Evolutionary conservation across 805 yeast genomes (phyloP).

Genomic region (Kluyveromyces aestuarii): DNA sequence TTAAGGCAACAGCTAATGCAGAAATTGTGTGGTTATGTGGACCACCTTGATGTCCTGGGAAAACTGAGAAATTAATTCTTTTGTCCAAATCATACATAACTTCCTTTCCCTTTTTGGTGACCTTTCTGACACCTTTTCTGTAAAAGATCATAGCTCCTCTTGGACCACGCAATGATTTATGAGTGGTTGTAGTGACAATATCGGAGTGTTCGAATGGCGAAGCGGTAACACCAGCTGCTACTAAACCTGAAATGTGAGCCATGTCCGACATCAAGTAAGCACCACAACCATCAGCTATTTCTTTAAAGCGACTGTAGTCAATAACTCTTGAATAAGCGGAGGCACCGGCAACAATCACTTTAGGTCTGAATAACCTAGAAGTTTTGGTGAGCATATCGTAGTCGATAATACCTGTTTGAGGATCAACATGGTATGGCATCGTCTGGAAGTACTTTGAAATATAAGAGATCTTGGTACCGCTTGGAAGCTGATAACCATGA

Average conservation of each 20-base stretch:
- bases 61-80: slow-evolving; percentile 90
- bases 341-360: slow-evolving; percentile 92
- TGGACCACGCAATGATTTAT: slow-evolving; percentile 96
- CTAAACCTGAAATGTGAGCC: slow-evolving; percentile 96
- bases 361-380: slow-evolving; percentile 85
- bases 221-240: slow-evolving; percentile 88
- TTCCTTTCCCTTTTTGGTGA: slow-evolving; percentile 78
- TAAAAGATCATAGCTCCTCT: slow-evolving; percentile 97
- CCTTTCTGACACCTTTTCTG: slow-evolving; percentile 86
- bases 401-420: slow-evolving; percentile 83
- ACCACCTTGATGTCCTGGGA: slow-evolving; percentile 99
- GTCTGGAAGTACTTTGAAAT: slow-evolving; percentile 93
- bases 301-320: slow-evolving; percentile 83
- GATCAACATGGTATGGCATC: slow-evolving; percentile 91
- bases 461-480: slow-evolving; percentile 75
- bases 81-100: slow-evolving; percentile 79
- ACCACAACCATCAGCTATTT: slow-evolving; percentile 86
- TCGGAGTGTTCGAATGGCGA: slow-evolving; percentile 92
- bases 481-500: slow-evolving; percentile 90
- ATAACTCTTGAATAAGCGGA: slow-evolving; percentile 89
- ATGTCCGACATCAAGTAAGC: slow-evolving; percentile 90
- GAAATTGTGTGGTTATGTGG: slow-evolving; percentile 98
- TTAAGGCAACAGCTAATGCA: slow-evolving; percentile 90
- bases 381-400: slow-evolving; percentile 79
- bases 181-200: slow-evolving; percentile 96